Evolutionary conservation across 1,284 basidiomycete species (phyloP), one percentile per base, ranked within the genome.

Genomic region (Puccinia triticina): DNA sequence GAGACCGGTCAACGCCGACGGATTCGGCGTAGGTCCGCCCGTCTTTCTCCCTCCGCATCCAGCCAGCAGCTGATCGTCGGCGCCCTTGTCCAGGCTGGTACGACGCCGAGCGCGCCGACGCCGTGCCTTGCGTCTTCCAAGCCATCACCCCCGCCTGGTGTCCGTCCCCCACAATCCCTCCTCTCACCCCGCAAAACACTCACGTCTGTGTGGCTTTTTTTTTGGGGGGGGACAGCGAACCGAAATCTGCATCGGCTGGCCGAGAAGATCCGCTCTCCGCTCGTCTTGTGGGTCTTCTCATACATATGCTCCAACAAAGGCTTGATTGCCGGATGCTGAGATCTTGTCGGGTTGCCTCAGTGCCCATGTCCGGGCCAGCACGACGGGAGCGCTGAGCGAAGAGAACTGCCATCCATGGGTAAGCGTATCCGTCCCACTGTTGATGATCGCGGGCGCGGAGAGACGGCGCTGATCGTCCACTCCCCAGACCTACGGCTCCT

Each of bases 351-450:
- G 34, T 37, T 64, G 74, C 80, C 59, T 50, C 83, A 94, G 94
- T 88, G 94, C 91, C 0, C 94, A 96, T 88, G 94, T 96, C 82
- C 91, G 94, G 83, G 94, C 94, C 3, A 94, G 93, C 0, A 86
- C 85, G 4, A 92, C 93, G 1, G 92, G 92, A 29, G 91, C 92
- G 37, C 88, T 97, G 37, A 96, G 94, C 67, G 89, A 96, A 85
- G 95, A 97, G 87, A 98, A 98, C 86, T 97, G 95, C 86, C 94
- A 96, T 87, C 94, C 94, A 10, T 96, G 95, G 88, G 91, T 91
- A n/a, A 76, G 29, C 61, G 37, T 67, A 43, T 18, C 5, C 32
- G 16, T 11, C 46, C 53, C 21, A 48, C 48, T 26, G 48, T 37
- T n/a, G n/a, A n/a, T n/a, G n/a, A n/a, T n/a, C n/a, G n/a, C n/a